Evolutionary conservation across 2,329 filamentous ascomycete genomes (phyloP), one percentile per base, ranked within the genome.

Genomic region (Fusarium anguioides): DNA sequence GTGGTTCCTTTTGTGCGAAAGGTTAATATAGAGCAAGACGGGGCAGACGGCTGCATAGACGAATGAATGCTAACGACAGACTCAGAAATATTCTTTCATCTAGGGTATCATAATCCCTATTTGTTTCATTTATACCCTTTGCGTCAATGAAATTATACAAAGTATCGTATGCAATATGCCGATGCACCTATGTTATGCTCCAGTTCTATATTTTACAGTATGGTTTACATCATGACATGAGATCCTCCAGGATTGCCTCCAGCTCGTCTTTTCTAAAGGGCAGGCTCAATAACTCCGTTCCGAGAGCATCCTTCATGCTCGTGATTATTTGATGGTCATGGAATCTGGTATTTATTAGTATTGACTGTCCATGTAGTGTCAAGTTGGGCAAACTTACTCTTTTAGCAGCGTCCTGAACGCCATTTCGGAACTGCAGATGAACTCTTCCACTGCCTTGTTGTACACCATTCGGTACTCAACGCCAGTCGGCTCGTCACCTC

Each of bases 241-340:
- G 68, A 60, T 98, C 96, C 75, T 97, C 95, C 65, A 98, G 78
- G 44, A 97, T 91, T 2, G 86, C 89, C 78, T 97, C 95, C 75
- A 98, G 83, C 79, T 99, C 96, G 67, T 97, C 94, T 70, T 90
- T 91, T 40, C 90, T 85, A 74, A 98, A 93, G 0, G 96, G 96
- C 15, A 97, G 87, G 69, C 92, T 91, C 44, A 99, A 79, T 50
- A 96, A 82, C 76, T 98, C 96, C 4, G 91, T 94, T 5, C 96
- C 96, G 56, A 94, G 82, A 0, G 87, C 86, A 77, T 99, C 95
- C 75, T 95, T 95, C 64, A 89, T 88, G 64, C 92, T 96, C 54
- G 93, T 93, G 66, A 99, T 91, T 89, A 99, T 98, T 75, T 97
- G 93, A 81, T 99, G 96, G 74, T 99, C 96, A 76, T 97, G 93